These are phyloP conservation scores for Tetrahymena thermophila DNA, from an alignment of 73 alveolate genomes.

Conservation along the genomic window DNA sequence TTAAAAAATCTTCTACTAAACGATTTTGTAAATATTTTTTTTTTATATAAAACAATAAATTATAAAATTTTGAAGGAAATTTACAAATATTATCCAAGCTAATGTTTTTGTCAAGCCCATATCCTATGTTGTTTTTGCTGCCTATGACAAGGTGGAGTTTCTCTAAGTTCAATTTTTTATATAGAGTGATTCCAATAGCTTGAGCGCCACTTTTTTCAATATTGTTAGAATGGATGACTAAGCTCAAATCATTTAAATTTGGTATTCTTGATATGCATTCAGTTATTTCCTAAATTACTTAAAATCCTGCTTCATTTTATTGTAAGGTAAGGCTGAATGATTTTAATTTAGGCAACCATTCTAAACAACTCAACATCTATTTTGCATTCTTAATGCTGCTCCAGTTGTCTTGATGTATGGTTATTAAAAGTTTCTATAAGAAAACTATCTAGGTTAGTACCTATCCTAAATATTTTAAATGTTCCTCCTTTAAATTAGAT, in stretches of 20 bases:
- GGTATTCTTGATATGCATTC: neutral
- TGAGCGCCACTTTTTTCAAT: neutral
- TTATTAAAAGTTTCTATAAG: neutral
- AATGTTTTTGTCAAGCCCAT: neutral
- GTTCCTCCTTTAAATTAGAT: neutral
- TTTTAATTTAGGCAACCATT: neutral
- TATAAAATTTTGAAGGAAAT: neutral
- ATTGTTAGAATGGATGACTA: neutral
- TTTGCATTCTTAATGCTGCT: neutral
- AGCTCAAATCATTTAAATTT: neutral
- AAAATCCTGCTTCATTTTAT: neutral
- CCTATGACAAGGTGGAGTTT: neutral
- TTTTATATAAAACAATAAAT: too few species aligned
- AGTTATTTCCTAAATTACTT: neutral
- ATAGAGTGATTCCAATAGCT: neutral
- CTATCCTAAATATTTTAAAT: neutral
- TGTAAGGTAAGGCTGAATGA: neutral
- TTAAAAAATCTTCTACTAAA: neutral
- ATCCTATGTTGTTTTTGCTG: neutral
- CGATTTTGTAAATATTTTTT: too few species aligned
- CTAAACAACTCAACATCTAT: neutral
- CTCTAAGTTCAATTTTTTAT: neutral
- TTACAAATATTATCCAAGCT: neutral
- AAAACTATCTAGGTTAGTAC: neutral
- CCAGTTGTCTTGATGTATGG: neutral